Evolutionary conservation across 1,284 basidiomycete genomes (phyloP).

Genomic region (Sanguinoderma infundibulare): DNA sequence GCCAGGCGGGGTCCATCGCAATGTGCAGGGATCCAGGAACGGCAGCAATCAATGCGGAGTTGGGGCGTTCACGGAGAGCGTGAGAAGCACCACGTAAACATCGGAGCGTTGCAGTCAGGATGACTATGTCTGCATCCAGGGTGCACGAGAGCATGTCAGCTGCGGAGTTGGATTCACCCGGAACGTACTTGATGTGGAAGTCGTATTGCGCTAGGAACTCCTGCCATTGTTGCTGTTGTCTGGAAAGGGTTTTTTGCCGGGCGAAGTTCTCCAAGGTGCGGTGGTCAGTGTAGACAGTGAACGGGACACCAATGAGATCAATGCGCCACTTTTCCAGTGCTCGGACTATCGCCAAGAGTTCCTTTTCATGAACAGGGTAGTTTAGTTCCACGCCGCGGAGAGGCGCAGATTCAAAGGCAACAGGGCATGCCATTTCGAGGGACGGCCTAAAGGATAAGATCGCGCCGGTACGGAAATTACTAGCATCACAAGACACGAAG

Average conservation of each 20-base stretch:
- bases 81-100: too few relatives aligned
- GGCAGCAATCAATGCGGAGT: constrained; percentile 3
- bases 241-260: constrained; percentile 39
- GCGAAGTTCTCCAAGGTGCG: constrained; percentile 42
- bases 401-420: constrained; percentile 25
- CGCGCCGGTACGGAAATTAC: constrained; percentile 29
- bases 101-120: not conserved
- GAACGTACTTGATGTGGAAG: constrained; percentile 39
- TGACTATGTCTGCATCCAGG: not conserved
- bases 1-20: not conserved
- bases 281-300: constrained; percentile 46
- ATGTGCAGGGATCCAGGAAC: constrained; percentile 24
- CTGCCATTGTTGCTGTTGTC: constrained; percentile 41
- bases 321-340: constrained; percentile 36
- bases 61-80: too few relatives aligned
- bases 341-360: constrained; percentile 29
- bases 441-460: constrained; percentile 26
- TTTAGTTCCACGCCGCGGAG: constrained; percentile 28
- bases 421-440: constrained; percentile 13
- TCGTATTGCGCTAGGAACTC: constrained; percentile 42
- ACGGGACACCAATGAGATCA: constrained; percentile 37
- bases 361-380: too few relatives aligned
- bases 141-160: constrained; percentile 27
- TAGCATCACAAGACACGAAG: constrained; percentile 33
- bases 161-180: constrained; percentile 39